phyloP scores from a whole-genome alignment of 495 filamentous ascomycete genomes.

The Hypomontagnella monticulosa region DNA sequence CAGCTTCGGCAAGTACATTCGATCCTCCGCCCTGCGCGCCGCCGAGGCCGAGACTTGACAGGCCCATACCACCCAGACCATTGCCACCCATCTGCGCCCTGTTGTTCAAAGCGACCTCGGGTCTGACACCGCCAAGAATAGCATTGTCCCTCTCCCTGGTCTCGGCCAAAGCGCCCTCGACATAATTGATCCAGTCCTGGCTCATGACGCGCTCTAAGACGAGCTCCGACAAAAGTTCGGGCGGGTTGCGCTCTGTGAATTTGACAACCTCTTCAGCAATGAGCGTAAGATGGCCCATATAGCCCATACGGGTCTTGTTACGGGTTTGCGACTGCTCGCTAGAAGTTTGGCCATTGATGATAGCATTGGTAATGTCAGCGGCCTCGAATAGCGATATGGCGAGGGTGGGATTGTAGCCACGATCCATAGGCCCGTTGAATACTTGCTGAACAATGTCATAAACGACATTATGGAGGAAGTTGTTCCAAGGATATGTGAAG shows the following conservation, averaged over 20 bases:
- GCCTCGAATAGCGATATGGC: slow-evolving; percentile 92
- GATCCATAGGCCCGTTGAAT: slow-evolving; percentile 98
- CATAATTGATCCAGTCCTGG: slow-evolving; percentile 91
- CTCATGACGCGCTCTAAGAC: slow-evolving; percentile 91
- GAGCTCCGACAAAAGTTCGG: slow-evolving; percentile 81
- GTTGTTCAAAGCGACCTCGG: slow-evolving; percentile 77
- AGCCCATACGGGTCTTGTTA: slow-evolving; percentile 90
- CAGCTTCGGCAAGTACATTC: slow-evolving; percentile 79
- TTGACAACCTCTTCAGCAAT: slow-evolving; percentile 99
- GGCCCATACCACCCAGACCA: slow-evolving; percentile 57
- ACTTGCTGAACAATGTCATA: slow-evolving; percentile 99
- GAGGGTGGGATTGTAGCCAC: slow-evolving; percentile 91
- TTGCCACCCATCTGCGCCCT: slow-evolving; percentile 52
- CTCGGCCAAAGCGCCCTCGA: slow-evolving; percentile 92
- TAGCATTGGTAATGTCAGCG: slow-evolving; percentile 87
- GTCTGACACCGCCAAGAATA: slow-evolving; percentile 94
- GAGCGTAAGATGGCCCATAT: slow-evolving; percentile 97
- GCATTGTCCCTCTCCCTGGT: slow-evolving; percentile 97
- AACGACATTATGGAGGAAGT: slow-evolving; percentile 99
- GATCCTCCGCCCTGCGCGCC: slow-evolving; percentile 69
- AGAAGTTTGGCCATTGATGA: slow-evolving; percentile 86
- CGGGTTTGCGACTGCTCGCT: slow-evolving; percentile 84
- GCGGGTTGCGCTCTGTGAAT: slow-evolving; percentile 93
- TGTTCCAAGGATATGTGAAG: slow-evolving; percentile 99
- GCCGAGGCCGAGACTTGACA: slow-evolving; percentile 53